Evolutionary conservation across 192 early-diverging fungal genomes (phyloP).

Genomic region (Obelidium mucronatum): DNA sequence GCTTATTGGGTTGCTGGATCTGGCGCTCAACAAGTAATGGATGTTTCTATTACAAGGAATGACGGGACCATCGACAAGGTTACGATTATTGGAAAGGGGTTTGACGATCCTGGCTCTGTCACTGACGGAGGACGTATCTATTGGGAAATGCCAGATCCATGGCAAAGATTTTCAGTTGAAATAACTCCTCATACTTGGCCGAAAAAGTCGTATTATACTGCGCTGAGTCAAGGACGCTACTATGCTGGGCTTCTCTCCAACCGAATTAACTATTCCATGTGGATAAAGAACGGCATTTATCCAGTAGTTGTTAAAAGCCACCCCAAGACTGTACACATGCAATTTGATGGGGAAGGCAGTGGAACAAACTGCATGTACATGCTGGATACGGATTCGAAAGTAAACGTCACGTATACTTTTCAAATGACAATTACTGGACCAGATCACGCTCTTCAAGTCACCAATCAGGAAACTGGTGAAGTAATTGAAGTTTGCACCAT

Average conservation of each 20-base stretch:
- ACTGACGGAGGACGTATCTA: not conserved
- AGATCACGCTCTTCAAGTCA: not conserved
- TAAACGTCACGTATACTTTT: slow-evolving; percentile 5
- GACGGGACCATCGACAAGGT: not conserved
- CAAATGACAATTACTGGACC: not conserved
- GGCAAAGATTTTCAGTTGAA: not conserved
- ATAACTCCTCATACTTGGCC: slow-evolving; percentile 5
- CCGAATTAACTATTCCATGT: not conserved
- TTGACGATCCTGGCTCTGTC: not conserved
- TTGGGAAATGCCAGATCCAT: not conserved
- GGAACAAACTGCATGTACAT: slow-evolving; percentile 1
- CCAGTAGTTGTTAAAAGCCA: not conserved
- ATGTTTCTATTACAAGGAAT: slow-evolving; percentile 3
- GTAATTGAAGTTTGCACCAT: not conserved
- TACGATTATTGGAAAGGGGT: not conserved
- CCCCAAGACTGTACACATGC: not conserved
- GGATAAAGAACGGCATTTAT: not conserved
- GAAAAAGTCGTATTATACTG: slow-evolving; percentile 1
- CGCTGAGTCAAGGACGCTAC: not conserved
- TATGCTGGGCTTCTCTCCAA: not conserved
- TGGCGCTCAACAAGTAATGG: not conserved
- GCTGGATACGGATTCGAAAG: not conserved
- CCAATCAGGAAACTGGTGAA: not conserved
- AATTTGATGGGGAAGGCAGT: slow-evolving; percentile 10
- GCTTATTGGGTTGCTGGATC: slow-evolving; percentile 15